These are phyloP conservation scores for Alisma plantagoaquatica DNA, from an alignment of 106 monocot genomes.

Conservation along the genomic window DNA sequence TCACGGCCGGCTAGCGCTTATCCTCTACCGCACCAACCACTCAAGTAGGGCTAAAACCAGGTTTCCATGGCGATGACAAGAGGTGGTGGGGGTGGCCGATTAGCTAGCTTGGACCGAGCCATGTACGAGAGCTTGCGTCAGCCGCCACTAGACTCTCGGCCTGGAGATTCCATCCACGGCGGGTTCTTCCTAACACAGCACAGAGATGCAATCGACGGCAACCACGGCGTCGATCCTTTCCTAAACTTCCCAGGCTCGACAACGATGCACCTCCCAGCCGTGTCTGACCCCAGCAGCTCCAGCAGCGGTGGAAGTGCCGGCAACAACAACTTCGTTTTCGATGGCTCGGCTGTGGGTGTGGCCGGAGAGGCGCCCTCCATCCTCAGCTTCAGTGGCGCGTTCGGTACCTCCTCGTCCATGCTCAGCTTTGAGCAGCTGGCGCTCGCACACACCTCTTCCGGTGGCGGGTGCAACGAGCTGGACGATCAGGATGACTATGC, in stretches of 20 bases:
- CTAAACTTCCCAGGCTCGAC: conserved; percentile 5
- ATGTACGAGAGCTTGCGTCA: too few relatives aligned
- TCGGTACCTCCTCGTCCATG: conserved; percentile 28
- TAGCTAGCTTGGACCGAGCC: too few relatives aligned
- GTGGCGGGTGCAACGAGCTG: conserved; percentile 29
- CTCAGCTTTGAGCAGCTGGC: conserved; percentile 57
- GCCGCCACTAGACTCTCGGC: too few relatives aligned
- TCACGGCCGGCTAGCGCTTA: too few relatives aligned
- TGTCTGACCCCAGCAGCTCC: conserved; percentile 33
- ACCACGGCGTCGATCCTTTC: conserved; percentile 10
- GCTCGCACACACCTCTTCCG: neutral
- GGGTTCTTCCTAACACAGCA: too few relatives aligned
- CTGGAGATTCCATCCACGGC: too few relatives aligned
- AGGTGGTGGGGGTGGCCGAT: too few relatives aligned
- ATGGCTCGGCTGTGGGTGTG: neutral
- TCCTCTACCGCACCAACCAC: too few relatives aligned
- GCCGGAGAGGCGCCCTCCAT: conserved; percentile 5
- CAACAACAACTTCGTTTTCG: conserved; percentile 6
- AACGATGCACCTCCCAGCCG: conserved; percentile 8
- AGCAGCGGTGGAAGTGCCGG: conserved; percentile 13
- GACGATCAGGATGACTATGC: neutral
- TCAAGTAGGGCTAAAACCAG: too few relatives aligned
- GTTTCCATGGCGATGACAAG: too few relatives aligned
- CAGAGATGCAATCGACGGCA: too few relatives aligned
- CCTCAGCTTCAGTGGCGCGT: conserved; percentile 8